A percentile compares a stretch with the other conserved stretches of the same genome.
Evolutionary conservation across 2,329 filamentous ascomycete genomes (phyloP).

Genomic region (Alternaria infectoria): DNA sequence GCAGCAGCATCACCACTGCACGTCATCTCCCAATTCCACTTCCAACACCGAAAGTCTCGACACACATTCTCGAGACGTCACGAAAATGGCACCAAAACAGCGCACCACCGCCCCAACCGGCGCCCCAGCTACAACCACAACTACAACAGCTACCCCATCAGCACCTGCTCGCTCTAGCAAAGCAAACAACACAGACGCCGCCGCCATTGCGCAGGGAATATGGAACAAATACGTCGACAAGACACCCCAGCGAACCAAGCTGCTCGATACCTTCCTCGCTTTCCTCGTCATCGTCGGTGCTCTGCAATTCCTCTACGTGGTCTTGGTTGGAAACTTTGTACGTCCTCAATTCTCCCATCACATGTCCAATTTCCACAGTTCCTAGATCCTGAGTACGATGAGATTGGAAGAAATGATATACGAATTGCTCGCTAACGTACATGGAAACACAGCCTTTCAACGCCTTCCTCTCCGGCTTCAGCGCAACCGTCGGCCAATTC

Average conservation of each 20-base stretch:
- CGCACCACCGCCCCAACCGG: slow-evolving; percentile 23
- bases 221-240: slow-evolving; percentile 78
- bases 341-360: slow-evolving; percentile 40
- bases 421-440: neutral
- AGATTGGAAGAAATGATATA: neutral
- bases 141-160: slow-evolving; percentile 25
- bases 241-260: slow-evolving; percentile 89
- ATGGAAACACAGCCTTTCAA: slow-evolving; percentile 83
- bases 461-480: slow-evolving; percentile 95
- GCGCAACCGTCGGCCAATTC: slow-evolving; percentile 94
- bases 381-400: neutral
- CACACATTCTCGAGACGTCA: neutral
- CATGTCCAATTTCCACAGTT: neutral
- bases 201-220: slow-evolving; percentile 70
- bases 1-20: slow-evolving; percentile 10
- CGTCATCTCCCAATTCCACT: neutral
- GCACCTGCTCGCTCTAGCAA: slow-evolving; percentile 27
- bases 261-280: slow-evolving; percentile 87
- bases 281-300: slow-evolving; percentile 85
- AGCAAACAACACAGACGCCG: slow-evolving; percentile 47
- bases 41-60: neutral
- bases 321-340: slow-evolving; percentile 93
- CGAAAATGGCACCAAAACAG: slow-evolving; percentile 43
- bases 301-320: slow-evolving; percentile 93
- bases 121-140: slow-evolving; percentile 19